Evolutionary conservation across 768 basidiomycete genomes (phyloP), one percentile per base, ranked within the genome.

Genomic region (Polyporus arcularius): DNA sequence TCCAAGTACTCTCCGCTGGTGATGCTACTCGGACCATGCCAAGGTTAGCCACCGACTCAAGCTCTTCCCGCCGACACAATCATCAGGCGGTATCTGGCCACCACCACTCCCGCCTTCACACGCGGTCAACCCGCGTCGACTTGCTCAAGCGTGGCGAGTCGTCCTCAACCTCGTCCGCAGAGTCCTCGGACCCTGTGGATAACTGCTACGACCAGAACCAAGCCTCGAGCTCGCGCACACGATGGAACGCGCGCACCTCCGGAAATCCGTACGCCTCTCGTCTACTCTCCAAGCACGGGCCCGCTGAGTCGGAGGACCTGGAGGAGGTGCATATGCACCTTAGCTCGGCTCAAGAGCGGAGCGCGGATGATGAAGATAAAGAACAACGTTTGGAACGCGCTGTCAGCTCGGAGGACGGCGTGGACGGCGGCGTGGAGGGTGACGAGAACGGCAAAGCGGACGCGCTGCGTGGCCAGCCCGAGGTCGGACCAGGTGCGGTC

Each of bases 191-290:
- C 50, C 35, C 49, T 7, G 26, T 52, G 14, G 60, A 56, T 41
- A 49, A 56, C 49, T 31, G 52, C 28, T 32, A 52, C 49, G 40
- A 11, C 43, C 55, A 49, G 4, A 56, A 49, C 15, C 60, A 55
- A 35, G 55, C 60, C 26, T 52, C 60, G 15, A 35, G 21, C 43
- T 61, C 60, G 47, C 60, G 60, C 42, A 61, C 54, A 3, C 43
- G 60, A 43, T 61, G 60, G 60, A 61, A 61, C 49, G 60, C 55
- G 60, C 60, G 60, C 41, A 32, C 55, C 7, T 51, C 46, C 30
- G 60, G 60, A 1, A 61, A 55, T 15, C 60, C 60, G 10, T 61
- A 61, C 35, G 60, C 55, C 16, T 49, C 43, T 1, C 60, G 60
- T 26, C 60, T 55, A 14, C 49, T 61, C 15, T 50, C 51, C 35